Evolutionary conservation across 2,329 filamentous ascomycete genomes (phyloP), one percentile per base, ranked within the genome.

Genomic region (Blumeria graminis): DNA sequence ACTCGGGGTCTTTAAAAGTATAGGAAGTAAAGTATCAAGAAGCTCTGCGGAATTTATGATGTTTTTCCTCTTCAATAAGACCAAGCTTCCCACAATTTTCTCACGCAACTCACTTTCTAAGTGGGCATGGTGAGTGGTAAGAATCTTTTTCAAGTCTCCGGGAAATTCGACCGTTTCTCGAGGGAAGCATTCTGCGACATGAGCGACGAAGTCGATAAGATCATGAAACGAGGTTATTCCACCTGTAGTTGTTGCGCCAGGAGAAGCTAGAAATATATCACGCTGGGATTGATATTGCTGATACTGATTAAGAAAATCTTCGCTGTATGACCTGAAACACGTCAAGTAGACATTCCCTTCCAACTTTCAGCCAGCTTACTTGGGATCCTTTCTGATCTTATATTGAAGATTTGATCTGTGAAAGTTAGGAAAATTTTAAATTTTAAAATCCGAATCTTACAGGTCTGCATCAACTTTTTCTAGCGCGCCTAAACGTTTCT

Each of bases 391-490:
- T 61, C 84, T 79, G 66, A 94, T 88, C 72, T 94, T 94, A 73
- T 94, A 86, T 68, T 94, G 88, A 55, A 95, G 73, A 70, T 84
- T 92, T 61, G 87, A 81, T 64, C 81, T 84, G 65, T 54, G 57
- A 13, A 59, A 68, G 68, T 63, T 55, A 58, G 60, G 46, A 46
- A 36, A 33, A 7, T 14, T 22, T 9, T 6, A 57, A 35, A 55
- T 55, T 57, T 58, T 43, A 63, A 59, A 55, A n/a, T 54, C 8
- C 55, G 54, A 16, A 43, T 67, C 78, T 60, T 68, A 84, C 76
- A 93, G 74, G 70, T 94, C 87, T 36, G 88, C 89, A 67, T 95
- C 89, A 63, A 94, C 81, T 76, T 95, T 95, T 71, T 95, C 89
- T 69, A 95, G 80, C 59, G 89, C 89, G 57, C 85, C 86, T 58